Evolutionary conservation across 352 stramenopile genomes (phyloP), one percentile per base, ranked within the genome.

Genomic region (Phytophthora quininea): DNA sequence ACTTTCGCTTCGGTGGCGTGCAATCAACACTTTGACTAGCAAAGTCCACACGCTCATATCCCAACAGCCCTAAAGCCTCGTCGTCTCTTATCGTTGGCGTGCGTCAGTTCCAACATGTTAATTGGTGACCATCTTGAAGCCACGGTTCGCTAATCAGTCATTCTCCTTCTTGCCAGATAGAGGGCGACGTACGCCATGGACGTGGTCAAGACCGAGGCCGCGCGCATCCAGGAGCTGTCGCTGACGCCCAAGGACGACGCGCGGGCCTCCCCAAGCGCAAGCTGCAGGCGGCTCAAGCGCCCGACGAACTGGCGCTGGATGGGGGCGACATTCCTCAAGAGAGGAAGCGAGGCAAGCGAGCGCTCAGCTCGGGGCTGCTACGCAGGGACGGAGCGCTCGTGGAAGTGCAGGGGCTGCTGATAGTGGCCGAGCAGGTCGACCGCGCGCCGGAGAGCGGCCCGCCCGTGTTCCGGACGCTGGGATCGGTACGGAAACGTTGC

Each of bases 361-460:
- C 66, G 53, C 27, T 80, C 35, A 76, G 58, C 38, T 58, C 67
- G 12, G 3, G 50, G 24, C 61, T 64, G 8, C 66, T 50, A 67
- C 67, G 51, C 48, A 50, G 60, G 4, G 37, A 73, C 5, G 73
- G 74, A 45, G 76, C 84, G 47, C 57, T 67, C 1, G 64, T 90
- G n/a, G 58, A 82, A 49, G 55, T 79, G 7, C 70, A 92, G 48
- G 84, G 84, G 10, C 55, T 80, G 54, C 61, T 92, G 9, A 49
- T 75, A 0, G 78, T 92, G 10, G 76, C 75, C 2, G 78, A 90
- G 51, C 72, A 88, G 55, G 66, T 77, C 30, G 67, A 73, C 47
- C 37, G 46, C 30, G 51, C 27, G 19, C 47, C 53, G 31, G 49
- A 33, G 27, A 40, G 19, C 43, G 48, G 59, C 14, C 14, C 54